Evolutionary conservation across 345 rosid genomes (phyloP).

Genomic region (Durio zibethinus): DNA sequence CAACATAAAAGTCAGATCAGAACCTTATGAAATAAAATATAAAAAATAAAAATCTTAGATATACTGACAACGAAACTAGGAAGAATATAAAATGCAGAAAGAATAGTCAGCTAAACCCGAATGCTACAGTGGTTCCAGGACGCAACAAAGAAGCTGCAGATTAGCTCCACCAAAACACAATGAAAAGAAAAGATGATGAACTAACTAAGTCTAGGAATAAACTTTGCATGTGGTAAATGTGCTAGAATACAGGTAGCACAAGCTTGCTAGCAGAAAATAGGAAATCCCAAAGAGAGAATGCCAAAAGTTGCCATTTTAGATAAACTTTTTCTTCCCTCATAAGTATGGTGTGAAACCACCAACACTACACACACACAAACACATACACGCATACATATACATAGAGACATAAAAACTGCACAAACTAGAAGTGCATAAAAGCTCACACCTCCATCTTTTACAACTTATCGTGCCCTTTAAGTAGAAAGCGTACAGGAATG

Average conservation of each 20-base stretch:
- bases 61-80: not conserved
- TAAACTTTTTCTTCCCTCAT: not conserved
- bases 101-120: constrained; percentile 45
- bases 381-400: not conserved
- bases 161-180: constrained; percentile 93
- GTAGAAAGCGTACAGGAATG: constrained; percentile 68
- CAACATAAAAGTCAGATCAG: not conserved
- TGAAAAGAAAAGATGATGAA: constrained; percentile 29
- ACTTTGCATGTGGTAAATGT: constrained; percentile 1
- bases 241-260: not conserved
- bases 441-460: constrained; percentile 67
- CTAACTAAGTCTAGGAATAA: constrained; percentile 5
- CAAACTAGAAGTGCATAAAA: constrained; percentile 9
- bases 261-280: not conserved
- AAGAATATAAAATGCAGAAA: not conserved
- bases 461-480: constrained; percentile 77
- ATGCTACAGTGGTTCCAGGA: constrained; percentile 95
- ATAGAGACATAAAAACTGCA: not conserved
- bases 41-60: not conserved
- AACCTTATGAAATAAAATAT: not conserved
- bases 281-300: not conserved
- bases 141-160: constrained; percentile 96
- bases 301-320: not conserved
- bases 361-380: not conserved
- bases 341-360: not conserved